Base-by-base conservation (phyloP, 2,329 filamentous ascomycete species). In the Diplodia intermedia region DNA sequence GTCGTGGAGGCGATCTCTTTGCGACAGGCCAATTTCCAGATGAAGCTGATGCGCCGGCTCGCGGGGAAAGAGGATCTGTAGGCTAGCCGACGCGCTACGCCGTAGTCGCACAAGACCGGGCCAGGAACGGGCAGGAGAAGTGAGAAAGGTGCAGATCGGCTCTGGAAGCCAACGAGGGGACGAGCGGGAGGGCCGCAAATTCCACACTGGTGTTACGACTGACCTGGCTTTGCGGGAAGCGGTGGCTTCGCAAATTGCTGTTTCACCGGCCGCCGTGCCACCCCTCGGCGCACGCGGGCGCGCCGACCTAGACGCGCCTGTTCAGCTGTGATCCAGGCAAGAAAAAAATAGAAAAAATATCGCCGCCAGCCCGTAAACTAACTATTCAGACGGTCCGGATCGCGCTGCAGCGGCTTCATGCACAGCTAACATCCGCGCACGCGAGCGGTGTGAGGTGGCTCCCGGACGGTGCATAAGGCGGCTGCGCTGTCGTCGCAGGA, bases 381-480 rank as follows among this genome's bases (percentile, higher is more conserved):
- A 52, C 60, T 63, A 20, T 52, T 33, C 60, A 63, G 60, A 63
- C 60, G 60, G 60, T 63, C 47, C 60, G 60, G 60, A 52, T 63
- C 60, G 60, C 31, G 60, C 29, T 63, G 60, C 43, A 63, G 60
- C 60, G 29, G 60, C 60, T 63, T 63, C 60, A 63, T 63, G 60
- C 60, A 63, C 12, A 20, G 60, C 20, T 38, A n/a, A 43, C 43
- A 49, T 50, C 47, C 47, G 60, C 60, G 60, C 60, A 63, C 60
- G 62, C 62, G 62, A 55, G 62, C 62, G 62, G 62, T 65, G 62
- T 65, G 62, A 65, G 62, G 62, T 65, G 62, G 62, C 62, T 65
- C 47, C 43, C 23, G 43, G 47, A 47, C 40, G 23, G 60, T 63
- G 60, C 60, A 63, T 63, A 63, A 63, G 60, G 60, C 60, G n/a